These are phyloP conservation scores for Candida maesae DNA, from an alignment of 805 yeast genomes.

Conservation along the genomic window DNA sequence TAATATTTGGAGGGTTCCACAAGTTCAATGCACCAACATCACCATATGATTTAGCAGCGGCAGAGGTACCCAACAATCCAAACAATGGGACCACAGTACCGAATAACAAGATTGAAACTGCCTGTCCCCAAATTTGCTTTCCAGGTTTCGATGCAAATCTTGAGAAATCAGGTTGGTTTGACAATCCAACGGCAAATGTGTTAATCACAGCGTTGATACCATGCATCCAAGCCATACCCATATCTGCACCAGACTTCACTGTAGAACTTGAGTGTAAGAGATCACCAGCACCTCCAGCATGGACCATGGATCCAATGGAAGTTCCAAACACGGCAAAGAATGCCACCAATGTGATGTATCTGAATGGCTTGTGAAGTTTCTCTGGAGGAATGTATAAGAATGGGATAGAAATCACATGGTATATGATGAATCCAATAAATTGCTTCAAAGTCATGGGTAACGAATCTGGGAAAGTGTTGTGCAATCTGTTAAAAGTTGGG, in stretches of 20 bases:
- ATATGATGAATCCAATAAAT: conserved; percentile 38
- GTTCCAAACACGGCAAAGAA: conserved; percentile 36
- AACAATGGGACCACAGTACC: conserved; percentile 43
- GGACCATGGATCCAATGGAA: conserved; percentile 29
- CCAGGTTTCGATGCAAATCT: conserved; percentile 38
- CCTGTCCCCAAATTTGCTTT: conserved; percentile 36
- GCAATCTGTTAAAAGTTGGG: conserved; percentile 34
- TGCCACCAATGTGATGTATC: conserved; percentile 27
- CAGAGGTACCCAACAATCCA: conserved; percentile 44
- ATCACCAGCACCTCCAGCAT: conserved; percentile 33
- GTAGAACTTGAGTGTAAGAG: conserved; percentile 28
- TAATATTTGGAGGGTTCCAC: conserved; percentile 46
- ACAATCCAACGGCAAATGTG: conserved; percentile 30
- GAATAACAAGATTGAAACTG: conserved; percentile 32
- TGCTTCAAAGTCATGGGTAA: conserved; percentile 40
- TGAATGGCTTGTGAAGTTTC: conserved; percentile 28
- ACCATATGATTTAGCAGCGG: conserved; percentile 37
- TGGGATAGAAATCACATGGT: conserved; percentile 33
- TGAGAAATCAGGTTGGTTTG: conserved; percentile 32
- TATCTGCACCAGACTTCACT: conserved; percentile 26
- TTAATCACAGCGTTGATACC: conserved; percentile 29
- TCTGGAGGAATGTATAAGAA: conserved; percentile 32
- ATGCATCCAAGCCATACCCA: conserved; percentile 31
- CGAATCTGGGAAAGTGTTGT: conserved; percentile 36
- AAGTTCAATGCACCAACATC: conserved; percentile 26